Evolutionary conservation across 1,139 yeast genomes (phyloP).

Genomic region (Saccharomyces uvarum): DNA sequence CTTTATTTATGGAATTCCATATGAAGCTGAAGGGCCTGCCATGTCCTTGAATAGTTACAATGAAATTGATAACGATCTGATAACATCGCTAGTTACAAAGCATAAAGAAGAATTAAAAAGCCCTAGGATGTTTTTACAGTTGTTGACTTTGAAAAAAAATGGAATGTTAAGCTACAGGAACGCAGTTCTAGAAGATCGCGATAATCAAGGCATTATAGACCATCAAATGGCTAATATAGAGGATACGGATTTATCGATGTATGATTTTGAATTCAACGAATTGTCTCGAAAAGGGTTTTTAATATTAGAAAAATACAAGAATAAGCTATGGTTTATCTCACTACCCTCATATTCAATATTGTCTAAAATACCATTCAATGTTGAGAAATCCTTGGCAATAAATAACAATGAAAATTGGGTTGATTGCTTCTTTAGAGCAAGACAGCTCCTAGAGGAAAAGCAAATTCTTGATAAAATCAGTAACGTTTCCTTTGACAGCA

Average conservation of each 20-base stretch:
- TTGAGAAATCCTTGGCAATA: conserved; percentile 11
- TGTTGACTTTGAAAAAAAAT: conserved; percentile 34
- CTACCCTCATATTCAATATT: conserved; percentile 21
- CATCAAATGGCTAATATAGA: conserved; percentile 27
- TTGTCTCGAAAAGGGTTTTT: conserved; percentile 50
- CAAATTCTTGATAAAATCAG: conserved; percentile 8
- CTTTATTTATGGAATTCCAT: conserved; percentile 24
- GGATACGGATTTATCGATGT: conserved; percentile 62
- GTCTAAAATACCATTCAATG: conserved; percentile 13
- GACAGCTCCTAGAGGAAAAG: conserved; percentile 34
- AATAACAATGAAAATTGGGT: conserved; percentile 40
- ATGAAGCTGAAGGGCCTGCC: conserved; percentile 18
- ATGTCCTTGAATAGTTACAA: conserved; percentile 23
- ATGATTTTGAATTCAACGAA: conserved; percentile 67
- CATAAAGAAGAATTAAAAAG: conserved; percentile 36
- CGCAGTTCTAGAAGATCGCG: conserved; percentile 8
- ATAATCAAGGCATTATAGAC: conserved; percentile 31
- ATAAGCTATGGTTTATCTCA: conserved; percentile 54
- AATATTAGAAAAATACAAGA: conserved; percentile 53
- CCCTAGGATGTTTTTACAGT: conserved; percentile 33
- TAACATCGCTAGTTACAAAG: conserved; percentile 28
- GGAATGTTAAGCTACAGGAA: conserved; percentile 32
- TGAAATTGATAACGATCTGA: conserved; percentile 23
- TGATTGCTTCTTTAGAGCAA: conserved; percentile 42
- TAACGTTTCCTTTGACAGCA: not conserved